Conservation (phyloP, 106 monocot genomes). For the Triglochin maritima region DNA sequence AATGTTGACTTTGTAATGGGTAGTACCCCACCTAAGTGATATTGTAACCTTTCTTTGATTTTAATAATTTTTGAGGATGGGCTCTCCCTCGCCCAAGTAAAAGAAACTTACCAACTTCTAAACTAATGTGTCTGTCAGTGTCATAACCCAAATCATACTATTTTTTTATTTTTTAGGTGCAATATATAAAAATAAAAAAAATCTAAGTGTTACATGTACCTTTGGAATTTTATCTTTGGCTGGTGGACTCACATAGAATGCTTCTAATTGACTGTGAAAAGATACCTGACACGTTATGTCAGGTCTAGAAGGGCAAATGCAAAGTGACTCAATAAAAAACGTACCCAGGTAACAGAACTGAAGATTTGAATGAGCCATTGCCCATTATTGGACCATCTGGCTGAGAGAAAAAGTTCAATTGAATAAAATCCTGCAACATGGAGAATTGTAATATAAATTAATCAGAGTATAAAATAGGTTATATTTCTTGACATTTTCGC, state of each 20-base stretch:
- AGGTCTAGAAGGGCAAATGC: neutral
- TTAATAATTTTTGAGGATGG: too few relatives aligned
- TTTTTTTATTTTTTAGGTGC: too few relatives aligned
- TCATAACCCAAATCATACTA: too few relatives aligned
- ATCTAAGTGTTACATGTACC: constrained; percentile 9
- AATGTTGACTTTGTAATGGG: too few relatives aligned
- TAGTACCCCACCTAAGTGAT: too few relatives aligned
- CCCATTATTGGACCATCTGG: constrained; percentile 81
- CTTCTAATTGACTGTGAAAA: constrained; percentile 47
- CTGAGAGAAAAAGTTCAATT: constrained; percentile 70
- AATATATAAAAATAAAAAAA: neutral
- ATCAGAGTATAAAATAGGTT: neutral
- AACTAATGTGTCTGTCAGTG: too few relatives aligned
- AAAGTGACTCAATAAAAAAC: neutral
- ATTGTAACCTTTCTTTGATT: too few relatives aligned
- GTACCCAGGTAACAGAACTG: constrained; percentile 74
- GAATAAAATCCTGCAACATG: constrained; percentile 47
- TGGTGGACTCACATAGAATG: constrained; percentile 80
- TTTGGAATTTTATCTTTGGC: constrained; percentile 70
- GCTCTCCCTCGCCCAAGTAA: too few relatives aligned
- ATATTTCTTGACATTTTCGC: neutral
- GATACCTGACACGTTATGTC: neutral
- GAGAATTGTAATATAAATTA: neutral
- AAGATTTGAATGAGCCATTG: constrained; percentile 56
- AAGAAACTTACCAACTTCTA: too few relatives aligned